A percentile compares a stretch with the other conserved stretches of the same genome.
phyloP scores from a whole-genome alignment of 1,139 yeast species.

The Hemisphaericaspora xylofermentans region DNA sequence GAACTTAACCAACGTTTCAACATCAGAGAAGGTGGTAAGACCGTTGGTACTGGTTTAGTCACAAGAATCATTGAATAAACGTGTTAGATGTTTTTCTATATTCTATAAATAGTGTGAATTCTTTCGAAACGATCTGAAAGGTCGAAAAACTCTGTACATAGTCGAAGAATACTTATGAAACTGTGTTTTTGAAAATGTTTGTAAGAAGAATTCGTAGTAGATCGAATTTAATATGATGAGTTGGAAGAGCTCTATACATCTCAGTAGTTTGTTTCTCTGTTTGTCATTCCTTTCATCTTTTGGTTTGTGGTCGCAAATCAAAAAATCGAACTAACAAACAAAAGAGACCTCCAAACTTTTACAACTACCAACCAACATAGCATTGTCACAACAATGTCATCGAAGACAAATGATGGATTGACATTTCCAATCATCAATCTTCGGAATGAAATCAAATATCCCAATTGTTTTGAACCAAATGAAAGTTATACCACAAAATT shows the following conservation, averaged over 20 bases:
- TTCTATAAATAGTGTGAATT: background rate
- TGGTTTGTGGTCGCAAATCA: too few relatives aligned
- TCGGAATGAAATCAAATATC: constrained; percentile 17
- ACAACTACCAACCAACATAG: background rate
- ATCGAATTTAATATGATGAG: too few relatives aligned
- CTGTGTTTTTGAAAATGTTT: too few relatives aligned
- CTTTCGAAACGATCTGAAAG: constrained; percentile 1
- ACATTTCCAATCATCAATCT: constrained; percentile 9
- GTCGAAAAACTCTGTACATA: constrained; percentile 5
- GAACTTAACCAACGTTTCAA: constrained; percentile 98
- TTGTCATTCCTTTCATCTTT: too few relatives aligned
- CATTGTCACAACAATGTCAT: background rate
- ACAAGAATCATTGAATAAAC: constrained; percentile 82
- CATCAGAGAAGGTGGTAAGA: constrained; percentile 99
- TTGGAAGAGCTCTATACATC: too few relatives aligned
- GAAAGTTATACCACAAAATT: constrained; percentile 20
- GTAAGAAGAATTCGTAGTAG: too few relatives aligned
- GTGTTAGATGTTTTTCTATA: background rate
- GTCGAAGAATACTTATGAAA: constrained; percentile 2
- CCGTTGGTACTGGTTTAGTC: constrained; percentile 97
- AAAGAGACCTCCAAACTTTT: background rate
- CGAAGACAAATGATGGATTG: constrained; percentile 2
- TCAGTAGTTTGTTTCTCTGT: too few relatives aligned
- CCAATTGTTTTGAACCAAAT: constrained; percentile 15
- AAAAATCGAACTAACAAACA: too few relatives aligned